Evolutionary conservation across 192 early-diverging fungal species (phyloP).

Genomic region (Allomyces macrogynus): DNA sequence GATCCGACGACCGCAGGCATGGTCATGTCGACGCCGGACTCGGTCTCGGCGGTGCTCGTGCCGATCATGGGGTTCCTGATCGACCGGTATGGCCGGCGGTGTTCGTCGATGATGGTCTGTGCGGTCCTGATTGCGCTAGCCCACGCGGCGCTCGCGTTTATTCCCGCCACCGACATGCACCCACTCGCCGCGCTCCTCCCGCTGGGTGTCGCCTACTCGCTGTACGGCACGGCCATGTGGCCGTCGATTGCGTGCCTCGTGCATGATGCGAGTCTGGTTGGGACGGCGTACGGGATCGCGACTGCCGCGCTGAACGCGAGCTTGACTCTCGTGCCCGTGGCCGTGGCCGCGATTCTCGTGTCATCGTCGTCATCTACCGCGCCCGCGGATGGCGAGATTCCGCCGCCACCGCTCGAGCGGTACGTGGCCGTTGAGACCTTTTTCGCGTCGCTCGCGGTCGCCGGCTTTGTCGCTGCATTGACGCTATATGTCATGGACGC

Average conservation of each 20-base stretch:
- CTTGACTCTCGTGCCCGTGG: constrained; percentile 12
- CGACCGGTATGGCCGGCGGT: constrained; percentile 30
- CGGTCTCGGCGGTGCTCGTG: constrained; percentile 35
- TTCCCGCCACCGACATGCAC: constrained; percentile 9
- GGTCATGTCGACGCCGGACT: constrained; percentile 30
- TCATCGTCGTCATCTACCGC: constrained; percentile 1
- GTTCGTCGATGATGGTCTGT: constrained; percentile 26
- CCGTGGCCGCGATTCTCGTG: constrained; percentile 14
- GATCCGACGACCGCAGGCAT: constrained; percentile 31
- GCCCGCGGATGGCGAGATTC: background rate
- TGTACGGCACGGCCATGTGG: constrained; percentile 42
- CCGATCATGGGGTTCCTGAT: constrained; percentile 33
- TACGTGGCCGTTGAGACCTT: constrained; percentile 15
- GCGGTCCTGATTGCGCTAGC: constrained; percentile 27
- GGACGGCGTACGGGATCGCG: constrained; percentile 14
- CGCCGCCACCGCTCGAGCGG: background rate
- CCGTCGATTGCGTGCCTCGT: constrained; percentile 37
- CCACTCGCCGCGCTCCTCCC: constrained; percentile 31
- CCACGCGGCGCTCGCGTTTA: constrained; percentile 31
- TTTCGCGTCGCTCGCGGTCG: constrained; percentile 11
- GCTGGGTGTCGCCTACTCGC: constrained; percentile 33
- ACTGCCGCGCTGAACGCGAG: constrained; percentile 13
- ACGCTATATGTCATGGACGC: no score
- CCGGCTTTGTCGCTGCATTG: background rate
- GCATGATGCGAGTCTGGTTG: constrained; percentile 17